A percentile compares a stretch with the other conserved stretches of the same genome.
These are phyloP conservation scores for Nicotiana tabacum DNA, from an alignment of 257 asterid genomes.

Conservation along the genomic window DNA sequence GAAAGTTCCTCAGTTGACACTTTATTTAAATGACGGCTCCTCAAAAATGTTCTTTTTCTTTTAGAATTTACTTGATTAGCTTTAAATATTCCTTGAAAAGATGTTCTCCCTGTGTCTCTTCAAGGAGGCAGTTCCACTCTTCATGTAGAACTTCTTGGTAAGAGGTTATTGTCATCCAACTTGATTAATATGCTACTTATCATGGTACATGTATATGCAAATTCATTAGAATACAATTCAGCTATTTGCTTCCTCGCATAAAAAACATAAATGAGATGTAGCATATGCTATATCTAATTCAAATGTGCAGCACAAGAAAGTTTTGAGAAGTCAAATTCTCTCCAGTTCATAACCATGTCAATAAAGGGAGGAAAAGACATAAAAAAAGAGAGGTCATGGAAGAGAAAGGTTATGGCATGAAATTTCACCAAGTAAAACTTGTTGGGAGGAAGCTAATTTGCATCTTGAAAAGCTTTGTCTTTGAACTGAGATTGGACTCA, in stretches of 20 bases:
- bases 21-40: too few relatives aligned
- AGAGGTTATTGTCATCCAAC: too few relatives aligned
- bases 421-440: neutral
- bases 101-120: too few relatives aligned
- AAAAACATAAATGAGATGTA: neutral
- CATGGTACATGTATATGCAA: neutral
- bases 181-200: neutral
- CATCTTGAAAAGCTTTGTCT: neutral
- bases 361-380: neutral
- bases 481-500: neutral
- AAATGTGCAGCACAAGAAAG: neutral
- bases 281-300: neutral
- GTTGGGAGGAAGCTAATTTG: neutral
- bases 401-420: neutral
- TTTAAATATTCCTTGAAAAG: too few relatives aligned
- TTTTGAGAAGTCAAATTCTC: neutral
- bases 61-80: too few relatives aligned
- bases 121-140: neutral
- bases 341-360: neutral
- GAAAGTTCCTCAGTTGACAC: too few relatives aligned
- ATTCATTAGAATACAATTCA: neutral
- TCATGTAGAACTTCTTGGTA: neutral
- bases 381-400: neutral
- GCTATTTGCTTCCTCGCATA: neutral
- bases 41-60: too few relatives aligned